Evolutionary conservation across 306 rosid species (phyloP), one percentile per base, ranked within the genome.

Genomic region (Inga oerstediana): DNA sequence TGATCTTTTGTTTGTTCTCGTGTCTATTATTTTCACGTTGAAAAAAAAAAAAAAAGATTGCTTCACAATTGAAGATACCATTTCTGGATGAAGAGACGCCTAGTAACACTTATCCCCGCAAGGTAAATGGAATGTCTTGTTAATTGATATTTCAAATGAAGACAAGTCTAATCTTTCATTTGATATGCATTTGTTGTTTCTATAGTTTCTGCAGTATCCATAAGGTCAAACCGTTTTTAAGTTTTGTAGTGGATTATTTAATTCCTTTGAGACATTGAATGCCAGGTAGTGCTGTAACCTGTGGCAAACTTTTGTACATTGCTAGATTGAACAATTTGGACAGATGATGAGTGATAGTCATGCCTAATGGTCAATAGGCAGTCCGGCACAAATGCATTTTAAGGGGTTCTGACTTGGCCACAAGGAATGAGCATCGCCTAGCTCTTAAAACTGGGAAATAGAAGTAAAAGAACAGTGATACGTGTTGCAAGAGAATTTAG

Each of bases 81-180:
- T 93, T 92, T 85, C 74, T 93, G 69, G 99, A 92, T 80, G 98
- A 93, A 89, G 97, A 92, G 90, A 84, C 89, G 76, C 89, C 92
- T 14, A 89, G 87, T 77, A 94, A 84, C 86, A 81, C 98, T 73
- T 92, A 88, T 88, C 92, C 98, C 6, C 94, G 98, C 32, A 93
- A 92, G 98, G 99, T 96, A 89, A 46, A 80, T 72, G 20, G 24
- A 37, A 58, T 67, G 37, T 72, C 74, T 84, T 80, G 52, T 85
- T 77, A 58, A 48, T 45, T 59, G 75, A 59, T 34, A 77, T 48
- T 77, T 86, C 37, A 73, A 39, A 43, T 80, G 78, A 80, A 82
- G 39, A 56, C 52, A 19, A 45, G 43, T 22, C 14, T 44, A 54
- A 34, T 74, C 43, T 44, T 79, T 65, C 69, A 24, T 79, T 81